Conservation (phyloP, 139 green algal species). For the Prasinococcaceae sp. region DNA sequence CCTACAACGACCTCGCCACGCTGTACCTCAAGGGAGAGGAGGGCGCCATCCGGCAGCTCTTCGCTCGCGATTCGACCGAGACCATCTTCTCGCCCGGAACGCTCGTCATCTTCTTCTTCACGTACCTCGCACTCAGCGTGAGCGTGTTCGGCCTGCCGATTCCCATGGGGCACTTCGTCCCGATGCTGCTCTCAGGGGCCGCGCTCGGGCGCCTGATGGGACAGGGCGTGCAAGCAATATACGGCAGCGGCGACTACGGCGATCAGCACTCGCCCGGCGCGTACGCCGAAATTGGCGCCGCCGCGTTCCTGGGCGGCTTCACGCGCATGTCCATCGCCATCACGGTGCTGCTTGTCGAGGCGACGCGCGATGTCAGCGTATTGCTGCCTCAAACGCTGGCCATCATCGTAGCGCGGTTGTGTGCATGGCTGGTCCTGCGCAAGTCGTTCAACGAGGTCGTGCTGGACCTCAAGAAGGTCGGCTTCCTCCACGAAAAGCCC, state of each 20-base stretch:
- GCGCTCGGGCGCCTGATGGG: slow-evolving; percentile 44
- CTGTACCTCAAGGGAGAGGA: slow-evolving; percentile 9
- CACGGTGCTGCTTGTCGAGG: slow-evolving; percentile 5
- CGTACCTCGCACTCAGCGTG: slow-evolving; percentile 1
- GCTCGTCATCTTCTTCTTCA: not conserved
- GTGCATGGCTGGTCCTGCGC: not conserved
- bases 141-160: slow-evolving; percentile 36
- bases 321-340: not conserved
- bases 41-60: slow-evolving; percentile 8
- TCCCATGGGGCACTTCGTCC: slow-evolving; percentile 67
- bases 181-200: slow-evolving; percentile 75
- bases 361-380: not conserved
- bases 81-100: not conserved
- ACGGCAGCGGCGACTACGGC: slow-evolving; percentile 33
- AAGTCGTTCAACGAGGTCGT: not conserved
- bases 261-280: not conserved
- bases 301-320: not conserved
- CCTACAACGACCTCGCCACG: slow-evolving; percentile 14
- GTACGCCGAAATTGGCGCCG: slow-evolving; percentile 1
- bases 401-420: not conserved
- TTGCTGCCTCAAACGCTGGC: not conserved
- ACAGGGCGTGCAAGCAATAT: slow-evolving; percentile 36
- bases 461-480: not conserved
- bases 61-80: not conserved
- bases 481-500: slow-evolving; percentile 1